Conservation (phyloP, 306 rosid species). For the Vicia villosa region DNA sequence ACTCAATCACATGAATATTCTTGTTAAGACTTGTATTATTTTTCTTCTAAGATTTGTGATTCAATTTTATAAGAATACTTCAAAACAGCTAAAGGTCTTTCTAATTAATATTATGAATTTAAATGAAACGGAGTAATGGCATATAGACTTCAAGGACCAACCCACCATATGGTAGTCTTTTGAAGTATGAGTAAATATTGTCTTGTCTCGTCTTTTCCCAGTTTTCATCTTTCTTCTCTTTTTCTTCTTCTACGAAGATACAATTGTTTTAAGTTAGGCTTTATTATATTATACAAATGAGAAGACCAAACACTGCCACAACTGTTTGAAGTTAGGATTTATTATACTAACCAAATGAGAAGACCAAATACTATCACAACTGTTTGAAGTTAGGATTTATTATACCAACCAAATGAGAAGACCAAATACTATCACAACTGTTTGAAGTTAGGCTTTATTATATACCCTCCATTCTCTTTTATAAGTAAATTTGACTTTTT, state of each 20-base stretch:
- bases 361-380: neutral
- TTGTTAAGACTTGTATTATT: constrained; percentile 13
- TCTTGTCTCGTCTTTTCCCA: constrained; percentile 47
- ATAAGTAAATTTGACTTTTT: too few relatives aligned
- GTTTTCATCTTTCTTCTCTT: constrained; percentile 49
- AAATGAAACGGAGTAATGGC: constrained; percentile 36
- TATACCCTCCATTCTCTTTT: too few relatives aligned
- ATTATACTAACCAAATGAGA: too few relatives aligned
- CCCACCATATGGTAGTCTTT: constrained; percentile 51
- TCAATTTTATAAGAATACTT: constrained; percentile 16
- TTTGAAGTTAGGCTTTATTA: constrained; percentile 43
- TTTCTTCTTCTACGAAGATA: constrained; percentile 48
- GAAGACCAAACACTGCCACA: constrained; percentile 21
- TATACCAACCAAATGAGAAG: neutral
- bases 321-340: too few relatives aligned
- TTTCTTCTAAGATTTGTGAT: neutral
- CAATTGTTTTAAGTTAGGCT: constrained; percentile 46
- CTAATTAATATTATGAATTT: constrained; percentile 37
- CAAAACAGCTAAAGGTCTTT: constrained; percentile 18
- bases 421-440: constrained; percentile 7
- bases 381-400: constrained; percentile 43
- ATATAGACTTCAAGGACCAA: constrained; percentile 51
- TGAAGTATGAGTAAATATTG: constrained; percentile 44
- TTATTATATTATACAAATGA: constrained; percentile 33
- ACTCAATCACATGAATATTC: neutral